Evolutionary conservation across 306 rosid genomes (phyloP), one percentile per base, ranked within the genome.

Genomic region (Rosa lucieae): DNA sequence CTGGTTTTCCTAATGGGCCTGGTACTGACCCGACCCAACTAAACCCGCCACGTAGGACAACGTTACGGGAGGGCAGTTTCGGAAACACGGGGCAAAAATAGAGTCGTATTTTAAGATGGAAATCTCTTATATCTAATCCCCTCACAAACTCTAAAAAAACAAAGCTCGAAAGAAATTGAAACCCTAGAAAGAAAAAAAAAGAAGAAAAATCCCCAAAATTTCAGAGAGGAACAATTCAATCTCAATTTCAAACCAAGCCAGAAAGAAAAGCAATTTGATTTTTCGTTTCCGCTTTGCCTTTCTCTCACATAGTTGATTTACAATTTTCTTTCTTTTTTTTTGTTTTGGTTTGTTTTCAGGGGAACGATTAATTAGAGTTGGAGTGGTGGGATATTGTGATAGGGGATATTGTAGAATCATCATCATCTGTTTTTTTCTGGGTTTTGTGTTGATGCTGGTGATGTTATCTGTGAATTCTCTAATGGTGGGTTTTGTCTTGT

Each of bases 401-500:
- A 32, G 35, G 35, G 35, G 35, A 32, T 32, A 2, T 32, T 32
- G 35, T 32, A 32, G 35, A 32, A 32, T 32, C 35, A 32, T 32
- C 35, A 32, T 32, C 35, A 29, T 29, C 29, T 29, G 29, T 32
- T 1, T 32, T 32, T 32, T 32, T 55, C 65, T 78, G 80, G 84
- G 68, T 55, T 42, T 56, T 21, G 35, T 67, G 6, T 23, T 5
- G 80, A 68, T 15, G 83, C 61, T 53, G 79, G 77, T 35, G 86
- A 32, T 32, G 35, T 32, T 32, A 32, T 32, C 35, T 32, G n/a
- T 67, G 78, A 29, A 62, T 46, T 76, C 67, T 84, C 90, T 85
- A 81, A 88, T 84, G 84, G 67, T 80, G 77, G 78, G 73, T 87
- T 87, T 89, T 82, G 73, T 83, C 46, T 83, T 84, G 74, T 89